Conservation (phyloP, 1,139 yeast genomes). For the Fermentozyma sake region DNA sequence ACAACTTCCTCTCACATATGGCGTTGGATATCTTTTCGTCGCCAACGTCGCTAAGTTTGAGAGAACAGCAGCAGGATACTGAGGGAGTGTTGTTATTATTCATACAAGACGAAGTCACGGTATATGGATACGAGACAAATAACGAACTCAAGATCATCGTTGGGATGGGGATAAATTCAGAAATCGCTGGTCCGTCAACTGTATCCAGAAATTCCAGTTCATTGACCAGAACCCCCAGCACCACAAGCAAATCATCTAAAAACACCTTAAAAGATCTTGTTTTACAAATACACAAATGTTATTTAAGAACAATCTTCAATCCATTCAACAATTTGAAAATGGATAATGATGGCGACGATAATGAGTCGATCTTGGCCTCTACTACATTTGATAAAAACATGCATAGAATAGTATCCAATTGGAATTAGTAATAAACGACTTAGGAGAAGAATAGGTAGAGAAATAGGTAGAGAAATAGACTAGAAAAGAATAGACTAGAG, state of each 20-base stretch:
- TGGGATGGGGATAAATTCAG: constrained; percentile 25
- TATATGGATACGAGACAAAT: constrained; percentile 59
- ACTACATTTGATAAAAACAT: constrained; percentile 37
- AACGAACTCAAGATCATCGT: constrained; percentile 58
- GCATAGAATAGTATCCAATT: constrained; percentile 27
- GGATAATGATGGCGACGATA: constrained; percentile 21
- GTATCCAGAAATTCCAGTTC: too few relatives aligned
- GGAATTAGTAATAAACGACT: too few relatives aligned
- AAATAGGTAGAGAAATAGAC: too few relatives aligned
- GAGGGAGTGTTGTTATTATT: constrained; percentile 42
- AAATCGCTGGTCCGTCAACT: constrained; percentile 3
- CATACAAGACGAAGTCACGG: constrained; percentile 57
- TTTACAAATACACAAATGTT: constrained; percentile 42
- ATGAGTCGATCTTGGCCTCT: too few relatives aligned
- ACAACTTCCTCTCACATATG: constrained; percentile 64
- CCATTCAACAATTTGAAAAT: constrained; percentile 40
- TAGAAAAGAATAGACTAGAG: too few relatives aligned
- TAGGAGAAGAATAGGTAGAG: too few relatives aligned
- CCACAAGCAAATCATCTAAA: neutral
- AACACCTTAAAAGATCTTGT: constrained; percentile 27
- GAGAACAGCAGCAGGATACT: constrained; percentile 32
- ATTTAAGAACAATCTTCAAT: constrained; percentile 49
- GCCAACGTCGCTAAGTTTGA: constrained; percentile 37
- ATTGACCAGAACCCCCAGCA: constrained; percentile 1
- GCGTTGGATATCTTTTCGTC: constrained; percentile 60